Evolutionary conservation across 148 eudicot genomes (phyloP).

Genomic region (Arctostaphylos glauca): DNA sequence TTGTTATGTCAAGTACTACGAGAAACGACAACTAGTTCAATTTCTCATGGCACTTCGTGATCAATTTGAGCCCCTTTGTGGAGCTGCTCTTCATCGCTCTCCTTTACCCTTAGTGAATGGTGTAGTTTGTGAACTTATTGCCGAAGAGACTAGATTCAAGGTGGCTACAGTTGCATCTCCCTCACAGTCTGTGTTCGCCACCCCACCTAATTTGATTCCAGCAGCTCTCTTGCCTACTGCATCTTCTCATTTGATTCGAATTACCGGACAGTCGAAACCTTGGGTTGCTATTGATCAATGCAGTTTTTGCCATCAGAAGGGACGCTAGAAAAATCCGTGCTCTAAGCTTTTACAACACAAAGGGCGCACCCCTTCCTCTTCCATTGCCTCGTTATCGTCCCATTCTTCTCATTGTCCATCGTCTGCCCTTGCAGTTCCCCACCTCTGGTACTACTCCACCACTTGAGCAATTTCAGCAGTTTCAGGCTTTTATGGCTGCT

Average conservation of each 20-base stretch:
- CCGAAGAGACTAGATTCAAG: too few species aligned
- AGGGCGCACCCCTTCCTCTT: not conserved
- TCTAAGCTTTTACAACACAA: not conserved
- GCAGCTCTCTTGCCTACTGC: not conserved
- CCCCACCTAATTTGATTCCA: too few species aligned
- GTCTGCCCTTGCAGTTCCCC: not conserved
- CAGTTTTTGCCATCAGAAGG: not conserved
- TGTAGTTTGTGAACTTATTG: too few species aligned
- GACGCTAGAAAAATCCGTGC: not conserved
- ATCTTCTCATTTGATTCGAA: not conserved
- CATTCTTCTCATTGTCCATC: not conserved
- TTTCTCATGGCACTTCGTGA: too few species aligned
- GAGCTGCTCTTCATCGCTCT: not conserved
- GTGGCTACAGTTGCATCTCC: too few species aligned
- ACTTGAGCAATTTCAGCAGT: not conserved
- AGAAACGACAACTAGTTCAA: too few species aligned
- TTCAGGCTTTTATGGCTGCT: not conserved
- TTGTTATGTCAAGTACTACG: not conserved
- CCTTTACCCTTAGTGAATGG: not conserved
- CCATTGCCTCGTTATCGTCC: not conserved
- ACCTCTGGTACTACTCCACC: not conserved
- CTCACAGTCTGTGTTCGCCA: too few species aligned
- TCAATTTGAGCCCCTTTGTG: not conserved
- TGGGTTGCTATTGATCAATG: not conserved
- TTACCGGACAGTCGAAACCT: not conserved